Conservation (phyloP, 768 basidiomycete species). For the Mrakia hoshinonis region DNA sequence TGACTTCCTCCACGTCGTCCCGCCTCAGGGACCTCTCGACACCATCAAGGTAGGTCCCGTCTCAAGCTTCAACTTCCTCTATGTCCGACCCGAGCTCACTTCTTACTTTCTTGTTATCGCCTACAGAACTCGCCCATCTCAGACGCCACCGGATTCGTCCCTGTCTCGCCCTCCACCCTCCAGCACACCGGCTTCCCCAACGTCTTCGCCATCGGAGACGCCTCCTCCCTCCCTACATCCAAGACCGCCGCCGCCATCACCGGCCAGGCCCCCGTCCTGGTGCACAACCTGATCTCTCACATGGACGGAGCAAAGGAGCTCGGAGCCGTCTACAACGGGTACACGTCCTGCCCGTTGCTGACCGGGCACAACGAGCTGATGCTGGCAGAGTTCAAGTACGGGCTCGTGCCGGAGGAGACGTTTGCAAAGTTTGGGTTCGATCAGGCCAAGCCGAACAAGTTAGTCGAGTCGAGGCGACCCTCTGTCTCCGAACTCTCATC, state of each 20-base stretch:
- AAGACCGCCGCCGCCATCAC: slow-evolving; percentile 95
- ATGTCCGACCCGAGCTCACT: not conserved
- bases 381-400: slow-evolving; percentile 93
- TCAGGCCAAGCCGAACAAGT: slow-evolving; percentile 69
- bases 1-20: slow-evolving; percentile 67
- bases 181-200: slow-evolving; percentile 77
- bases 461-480: not conserved
- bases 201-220: slow-evolving; percentile 86
- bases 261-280: slow-evolving; percentile 78
- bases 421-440: slow-evolving; percentile 60
- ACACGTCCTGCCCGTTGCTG: slow-evolving; percentile 40
- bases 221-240: slow-evolving; percentile 81
- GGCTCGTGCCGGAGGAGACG: slow-evolving; percentile 73
- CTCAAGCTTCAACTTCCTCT: not conserved
- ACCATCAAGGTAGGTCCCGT: slow-evolving; percentile 50
- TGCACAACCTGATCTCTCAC: slow-evolving; percentile 73
- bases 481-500: not conserved
- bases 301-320: slow-evolving; percentile 64
- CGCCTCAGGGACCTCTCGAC: slow-evolving; percentile 84
- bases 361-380: slow-evolving; percentile 43
- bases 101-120: too few relatives aligned
- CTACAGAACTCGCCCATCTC: slow-evolving; percentile 47
- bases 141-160: slow-evolving; percentile 80
- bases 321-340: slow-evolving; percentile 67
- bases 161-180: slow-evolving; percentile 69